Evolutionary conservation across 768 basidiomycete species (phyloP).

Genomic region (Royoungia palumana): DNA sequence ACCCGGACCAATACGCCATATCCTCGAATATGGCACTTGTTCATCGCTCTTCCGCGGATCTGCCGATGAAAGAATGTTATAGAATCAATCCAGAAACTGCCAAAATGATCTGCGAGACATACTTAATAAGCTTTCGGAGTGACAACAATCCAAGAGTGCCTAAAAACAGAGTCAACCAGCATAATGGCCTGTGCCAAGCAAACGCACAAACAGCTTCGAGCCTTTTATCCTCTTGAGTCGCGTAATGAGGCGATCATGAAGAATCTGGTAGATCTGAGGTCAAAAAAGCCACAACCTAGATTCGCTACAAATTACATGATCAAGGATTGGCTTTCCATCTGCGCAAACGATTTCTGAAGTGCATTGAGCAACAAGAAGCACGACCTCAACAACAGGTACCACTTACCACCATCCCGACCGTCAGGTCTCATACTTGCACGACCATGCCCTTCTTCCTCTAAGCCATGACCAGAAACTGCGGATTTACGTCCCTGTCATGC

Average conservation of each 20-base stretch:
- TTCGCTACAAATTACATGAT: slow-evolving; percentile 14
- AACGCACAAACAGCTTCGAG: slow-evolving; percentile 19
- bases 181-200: neutral
- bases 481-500: neutral
- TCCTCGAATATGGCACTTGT: slow-evolving; percentile 17
- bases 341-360: slow-evolving; percentile 20
- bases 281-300: neutral
- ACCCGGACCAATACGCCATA: slow-evolving; percentile 13
- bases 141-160: slow-evolving; percentile 31
- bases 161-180: slow-evolving; percentile 2
- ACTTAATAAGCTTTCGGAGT: slow-evolving; percentile 28
- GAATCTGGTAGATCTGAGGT: slow-evolving; percentile 10
- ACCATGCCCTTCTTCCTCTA: slow-evolving; percentile 20
- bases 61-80: neutral
- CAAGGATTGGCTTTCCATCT: slow-evolving; percentile 19
- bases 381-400: neutral
- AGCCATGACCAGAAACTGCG: slow-evolving; percentile 22
- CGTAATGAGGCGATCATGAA: slow-evolving; percentile 17
- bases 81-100: neutral
- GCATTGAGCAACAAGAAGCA: neutral
- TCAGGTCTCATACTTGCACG: slow-evolving; percentile 41
- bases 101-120: neutral
- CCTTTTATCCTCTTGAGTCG: slow-evolving; percentile 19
- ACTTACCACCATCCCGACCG: slow-evolving; percentile 46
- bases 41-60: slow-evolving; percentile 15